A percentile compares a stretch with the other conserved stretches of the same genome.
phyloP scores from a whole-genome alignment of 208 protist species.

The Trypanosoma melophagium region DNA sequence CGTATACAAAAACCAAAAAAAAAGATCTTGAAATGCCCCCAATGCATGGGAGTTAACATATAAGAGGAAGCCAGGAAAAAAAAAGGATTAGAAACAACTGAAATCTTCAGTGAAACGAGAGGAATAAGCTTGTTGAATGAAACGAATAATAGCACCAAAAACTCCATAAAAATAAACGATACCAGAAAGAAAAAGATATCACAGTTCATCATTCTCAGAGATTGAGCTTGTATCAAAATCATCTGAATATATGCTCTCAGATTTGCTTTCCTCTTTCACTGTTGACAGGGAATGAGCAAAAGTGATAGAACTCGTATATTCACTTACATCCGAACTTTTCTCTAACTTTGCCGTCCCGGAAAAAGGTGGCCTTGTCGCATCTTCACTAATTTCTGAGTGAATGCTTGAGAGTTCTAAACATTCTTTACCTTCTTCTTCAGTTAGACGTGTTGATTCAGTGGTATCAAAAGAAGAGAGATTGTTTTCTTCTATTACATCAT shows the following conservation, averaged over 20 bases:
- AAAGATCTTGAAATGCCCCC: constrained; percentile 7
- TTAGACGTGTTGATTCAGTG: too few relatives aligned
- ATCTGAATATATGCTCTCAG: neutral
- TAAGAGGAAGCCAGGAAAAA: too few relatives aligned
- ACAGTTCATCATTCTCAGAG: neutral
- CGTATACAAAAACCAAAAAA: constrained; percentile 9
- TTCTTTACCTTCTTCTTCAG: too few relatives aligned
- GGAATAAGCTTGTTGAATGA: neutral
- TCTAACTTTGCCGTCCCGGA: neutral
- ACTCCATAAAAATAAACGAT: constrained; percentile 14
- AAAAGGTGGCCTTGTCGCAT: too few relatives aligned
- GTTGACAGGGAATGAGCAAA: neutral
- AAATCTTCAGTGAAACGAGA: too few relatives aligned
- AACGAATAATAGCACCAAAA: neutral
- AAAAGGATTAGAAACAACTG: too few relatives aligned
- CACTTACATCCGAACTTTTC: neutral
- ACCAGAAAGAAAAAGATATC: constrained; percentile 11
- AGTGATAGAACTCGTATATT: neutral
- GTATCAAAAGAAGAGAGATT: too few relatives aligned
- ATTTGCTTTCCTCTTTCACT: neutral
- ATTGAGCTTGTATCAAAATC: neutral
- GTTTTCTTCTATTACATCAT: too few relatives aligned
- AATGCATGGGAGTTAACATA: neutral
- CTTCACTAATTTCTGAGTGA: too few relatives aligned
- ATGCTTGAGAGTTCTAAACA: too few relatives aligned